Evolutionary conservation across 192 early-diverging fungal species (phyloP).

Genomic region (Glomus cerebriforme): DNA sequence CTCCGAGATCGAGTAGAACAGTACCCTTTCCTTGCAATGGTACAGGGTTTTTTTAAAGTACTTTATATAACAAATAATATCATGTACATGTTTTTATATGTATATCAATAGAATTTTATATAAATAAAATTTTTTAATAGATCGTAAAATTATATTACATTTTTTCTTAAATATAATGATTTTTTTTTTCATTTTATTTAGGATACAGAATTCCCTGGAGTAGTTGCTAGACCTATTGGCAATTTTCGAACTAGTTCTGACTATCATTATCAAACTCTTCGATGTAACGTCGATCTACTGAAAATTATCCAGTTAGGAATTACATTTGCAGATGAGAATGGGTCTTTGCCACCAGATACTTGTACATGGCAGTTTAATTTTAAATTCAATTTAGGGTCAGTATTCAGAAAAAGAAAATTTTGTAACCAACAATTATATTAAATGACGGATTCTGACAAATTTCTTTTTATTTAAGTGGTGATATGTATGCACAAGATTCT

Average conservation of each 20-base stretch:
- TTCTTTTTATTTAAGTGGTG: slow-evolving; percentile 56
- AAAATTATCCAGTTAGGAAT: slow-evolving; percentile 99
- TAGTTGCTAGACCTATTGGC: slow-evolving; percentile 97
- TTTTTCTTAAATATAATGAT: neutral
- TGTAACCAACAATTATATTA: slow-evolving; percentile 2
- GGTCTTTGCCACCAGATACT: slow-evolving; percentile 80
- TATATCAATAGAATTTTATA: slow-evolving; percentile 4
- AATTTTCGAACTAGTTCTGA: slow-evolving; percentile 93
- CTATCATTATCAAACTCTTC: slow-evolving; percentile 97
- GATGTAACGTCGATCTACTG: slow-evolving; percentile 97
- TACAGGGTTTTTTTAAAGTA: slow-evolving; percentile 41
- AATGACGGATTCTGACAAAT: slow-evolving; percentile 2
- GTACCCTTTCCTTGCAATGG: slow-evolving; percentile 97
- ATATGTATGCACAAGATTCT: slow-evolving; percentile 99
- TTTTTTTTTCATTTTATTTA: slow-evolving; percentile 32
- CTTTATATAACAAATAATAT: slow-evolving; percentile 14
- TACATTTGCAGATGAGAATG: slow-evolving; percentile 86
- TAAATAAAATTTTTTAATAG: neutral
- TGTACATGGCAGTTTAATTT: slow-evolving; percentile 99
- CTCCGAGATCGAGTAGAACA: slow-evolving; percentile 86
- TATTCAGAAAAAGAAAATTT: neutral
- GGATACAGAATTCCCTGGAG: slow-evolving; percentile 99
- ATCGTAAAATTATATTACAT: neutral
- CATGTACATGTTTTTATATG: neutral
- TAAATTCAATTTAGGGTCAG: slow-evolving; percentile 87